Conservation (phyloP, 1,284 basidiomycete genomes). For the Inonotus obliquus region DNA sequence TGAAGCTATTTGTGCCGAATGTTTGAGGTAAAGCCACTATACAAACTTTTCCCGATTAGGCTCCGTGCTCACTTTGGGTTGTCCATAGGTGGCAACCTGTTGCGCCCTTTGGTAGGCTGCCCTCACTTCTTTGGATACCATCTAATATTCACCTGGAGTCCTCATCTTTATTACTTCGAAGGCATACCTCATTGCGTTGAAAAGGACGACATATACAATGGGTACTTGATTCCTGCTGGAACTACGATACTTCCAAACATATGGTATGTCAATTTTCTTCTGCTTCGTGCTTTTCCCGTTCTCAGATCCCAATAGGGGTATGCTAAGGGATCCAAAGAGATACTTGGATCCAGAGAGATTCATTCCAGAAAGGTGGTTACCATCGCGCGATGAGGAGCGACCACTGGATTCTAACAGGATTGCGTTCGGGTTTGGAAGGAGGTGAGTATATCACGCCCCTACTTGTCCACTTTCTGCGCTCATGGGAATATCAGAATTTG, state of each 20-base stretch:
- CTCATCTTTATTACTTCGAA: neutral
- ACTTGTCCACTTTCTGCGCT: neutral
- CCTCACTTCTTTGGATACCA: too few species aligned
- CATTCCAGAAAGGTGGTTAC: slow-evolving; percentile 9
- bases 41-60: neutral
- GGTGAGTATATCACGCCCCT: neutral
- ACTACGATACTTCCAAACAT: slow-evolving; percentile 17
- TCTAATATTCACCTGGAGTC: neutral
- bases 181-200: slow-evolving; percentile 10
- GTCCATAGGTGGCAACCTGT: slow-evolving; percentile 16
- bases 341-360: slow-evolving; percentile 8
- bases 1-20: slow-evolving; percentile 23
- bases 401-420: neutral
- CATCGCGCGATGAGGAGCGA: neutral
- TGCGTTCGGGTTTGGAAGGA: slow-evolving; percentile 2
- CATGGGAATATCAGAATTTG: slow-evolving; percentile 15
- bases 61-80: neutral
- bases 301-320: neutral
- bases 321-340: neutral
- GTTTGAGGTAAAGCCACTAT: slow-evolving; percentile 11
- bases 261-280: slow-evolving; percentile 15
- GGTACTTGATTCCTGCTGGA: slow-evolving; percentile 21
- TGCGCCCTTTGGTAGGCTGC: slow-evolving; percentile 11
- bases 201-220: slow-evolving; percentile 20
- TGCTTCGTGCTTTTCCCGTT: neutral